phyloP scores from a whole-genome alignment of 306 rosid species.

The Inga leiocalycina region DNA sequence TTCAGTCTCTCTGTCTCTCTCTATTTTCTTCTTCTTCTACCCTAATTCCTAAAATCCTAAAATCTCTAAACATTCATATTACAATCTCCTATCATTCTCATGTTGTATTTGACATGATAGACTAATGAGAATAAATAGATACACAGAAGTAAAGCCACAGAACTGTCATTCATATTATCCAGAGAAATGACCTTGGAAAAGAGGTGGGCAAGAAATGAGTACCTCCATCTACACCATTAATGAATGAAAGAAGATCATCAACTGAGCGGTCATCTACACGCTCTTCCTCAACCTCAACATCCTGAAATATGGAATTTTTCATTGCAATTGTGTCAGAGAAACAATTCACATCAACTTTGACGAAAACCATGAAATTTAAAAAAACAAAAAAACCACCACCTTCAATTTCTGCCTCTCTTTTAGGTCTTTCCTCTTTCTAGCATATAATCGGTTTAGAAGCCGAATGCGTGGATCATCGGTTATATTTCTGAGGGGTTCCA shows the following conservation, averaged over 20 bases:
- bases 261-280: constrained; percentile 84
- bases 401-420: constrained; percentile 41
- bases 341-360: constrained; percentile 34
- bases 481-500: constrained; percentile 78
- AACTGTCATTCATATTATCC: not conserved
- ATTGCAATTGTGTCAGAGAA: constrained; percentile 26
- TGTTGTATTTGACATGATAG: not conserved
- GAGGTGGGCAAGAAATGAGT: constrained; percentile 20
- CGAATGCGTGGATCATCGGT: constrained; percentile 95
- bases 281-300: constrained; percentile 74
- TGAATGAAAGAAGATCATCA: constrained; percentile 87
- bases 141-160: not conserved
- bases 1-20: too few species aligned
- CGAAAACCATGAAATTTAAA: constrained; percentile 12
- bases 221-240: constrained; percentile 80
- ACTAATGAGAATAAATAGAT: constrained; percentile 3
- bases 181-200: constrained; percentile 9
- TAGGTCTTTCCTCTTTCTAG: constrained; percentile 83
- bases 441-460: constrained; percentile 85
- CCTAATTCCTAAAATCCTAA: too few species aligned
- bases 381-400: constrained; percentile 34
- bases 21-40: too few species aligned
- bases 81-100: too few species aligned
- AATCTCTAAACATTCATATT: too few species aligned
- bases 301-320: constrained; percentile 49